These are phyloP conservation scores for Elsinoe australis DNA, from an alignment of 2,329 filamentous ascomycete species.

Conservation along the genomic window DNA sequence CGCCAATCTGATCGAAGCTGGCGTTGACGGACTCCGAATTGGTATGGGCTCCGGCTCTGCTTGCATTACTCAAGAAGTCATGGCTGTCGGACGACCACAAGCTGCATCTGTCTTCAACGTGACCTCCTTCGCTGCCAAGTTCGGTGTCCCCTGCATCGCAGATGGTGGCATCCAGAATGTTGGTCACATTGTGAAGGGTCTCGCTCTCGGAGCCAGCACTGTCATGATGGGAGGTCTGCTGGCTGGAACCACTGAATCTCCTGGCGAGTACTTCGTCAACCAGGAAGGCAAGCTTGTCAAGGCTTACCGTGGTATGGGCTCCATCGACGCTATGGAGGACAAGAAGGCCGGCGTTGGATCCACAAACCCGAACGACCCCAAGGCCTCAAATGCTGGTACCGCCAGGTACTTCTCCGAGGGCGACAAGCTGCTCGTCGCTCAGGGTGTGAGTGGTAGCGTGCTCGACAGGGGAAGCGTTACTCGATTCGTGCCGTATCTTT, in stretches of 20 bases:
- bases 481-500: conserved; percentile 93
- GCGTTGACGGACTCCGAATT: conserved; percentile 92
- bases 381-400: conserved; percentile 81
- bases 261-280: conserved; percentile 92
- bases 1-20: conserved; percentile 81
- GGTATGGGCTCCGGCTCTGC: conserved; percentile 98
- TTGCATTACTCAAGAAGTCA: conserved; percentile 98
- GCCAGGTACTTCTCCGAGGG: conserved; percentile 98
- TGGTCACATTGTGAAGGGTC: conserved; percentile 96
- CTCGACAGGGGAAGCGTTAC: conserved; percentile 77
- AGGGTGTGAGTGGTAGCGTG: conserved; percentile 85
- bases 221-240: conserved; percentile 99
- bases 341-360: conserved; percentile 75
- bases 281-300: conserved; percentile 97
- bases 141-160: conserved; percentile 95
- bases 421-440: conserved; percentile 86
- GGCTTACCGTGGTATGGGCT: conserved; percentile 98
- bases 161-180: conserved; percentile 98
- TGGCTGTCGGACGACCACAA: conserved; percentile 96
- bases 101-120: conserved; percentile 89
- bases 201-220: conserved; percentile 85
- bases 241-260: conserved; percentile 94
- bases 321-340: conserved; percentile 98
- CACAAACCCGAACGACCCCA: conserved; percentile 51
- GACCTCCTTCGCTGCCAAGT: conserved; percentile 77